Conservation (phyloP, 176 grass and related monocot genomes). For the Carex littledalei region DNA sequence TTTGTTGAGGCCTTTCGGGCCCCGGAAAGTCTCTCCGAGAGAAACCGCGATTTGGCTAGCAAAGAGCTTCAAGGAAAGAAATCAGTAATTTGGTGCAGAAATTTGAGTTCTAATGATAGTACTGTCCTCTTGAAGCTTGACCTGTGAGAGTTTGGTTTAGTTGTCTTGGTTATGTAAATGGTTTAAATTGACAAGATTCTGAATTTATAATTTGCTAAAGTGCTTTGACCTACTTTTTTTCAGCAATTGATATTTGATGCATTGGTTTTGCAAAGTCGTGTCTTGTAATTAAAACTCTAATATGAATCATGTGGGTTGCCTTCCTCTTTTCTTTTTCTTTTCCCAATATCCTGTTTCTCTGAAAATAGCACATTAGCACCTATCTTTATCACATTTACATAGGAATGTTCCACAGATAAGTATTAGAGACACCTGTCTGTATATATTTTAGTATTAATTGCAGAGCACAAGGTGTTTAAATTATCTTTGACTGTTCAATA, state of each 20-base stretch:
- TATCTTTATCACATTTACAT: neutral
- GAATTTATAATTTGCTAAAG: neutral
- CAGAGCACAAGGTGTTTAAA: conserved; percentile 26
- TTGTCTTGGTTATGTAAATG: neutral
- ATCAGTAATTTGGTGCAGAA: conserved; percentile 21
- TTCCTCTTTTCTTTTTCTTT: neutral
- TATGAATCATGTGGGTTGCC: conserved; percentile 12
- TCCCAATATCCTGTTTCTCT: neutral
- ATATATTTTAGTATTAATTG: conserved; percentile 28
- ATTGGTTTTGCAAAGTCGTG: neutral
- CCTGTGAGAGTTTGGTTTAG: neutral
- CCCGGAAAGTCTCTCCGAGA: conserved; percentile 74
- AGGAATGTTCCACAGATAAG: neutral
- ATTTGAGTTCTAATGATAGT: neutral
- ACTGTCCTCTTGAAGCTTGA: neutral
- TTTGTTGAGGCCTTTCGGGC: conserved; percentile 80
- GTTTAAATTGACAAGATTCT: neutral
- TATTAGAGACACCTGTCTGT: neutral
- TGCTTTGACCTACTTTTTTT: neutral
- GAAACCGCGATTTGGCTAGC: conserved; percentile 94
- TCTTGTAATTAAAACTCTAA: neutral
- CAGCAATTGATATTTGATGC: conserved; percentile 10
- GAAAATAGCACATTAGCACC: neutral
- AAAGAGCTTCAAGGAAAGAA: conserved; percentile 82
- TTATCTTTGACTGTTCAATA: neutral